Conservation (phyloP, 2,329 filamentous ascomycete genomes). For the Colletotrichum musae region DNA sequence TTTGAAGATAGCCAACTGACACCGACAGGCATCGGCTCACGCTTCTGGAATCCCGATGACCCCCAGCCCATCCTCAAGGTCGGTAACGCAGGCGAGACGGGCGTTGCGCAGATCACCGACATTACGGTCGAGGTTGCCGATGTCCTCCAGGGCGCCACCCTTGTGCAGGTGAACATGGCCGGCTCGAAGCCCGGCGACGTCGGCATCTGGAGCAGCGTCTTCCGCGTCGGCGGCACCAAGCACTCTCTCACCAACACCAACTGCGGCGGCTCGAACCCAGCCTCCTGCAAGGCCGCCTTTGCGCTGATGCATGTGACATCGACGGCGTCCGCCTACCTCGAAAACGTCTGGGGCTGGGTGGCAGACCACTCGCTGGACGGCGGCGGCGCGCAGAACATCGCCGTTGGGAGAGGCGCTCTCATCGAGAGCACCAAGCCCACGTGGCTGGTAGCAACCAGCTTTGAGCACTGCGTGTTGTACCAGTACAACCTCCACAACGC, state of each 20-base stretch:
- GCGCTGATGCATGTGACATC: slow-evolving; percentile 64
- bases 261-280: slow-evolving; percentile 52
- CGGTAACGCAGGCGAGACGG: slow-evolving; percentile 64
- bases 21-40: slow-evolving; percentile 55
- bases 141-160: slow-evolving; percentile 54
- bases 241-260: slow-evolving; percentile 54
- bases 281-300: slow-evolving; percentile 62
- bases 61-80: slow-evolving; percentile 66
- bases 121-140: slow-evolving; percentile 67
- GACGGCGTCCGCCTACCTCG: slow-evolving; percentile 64
- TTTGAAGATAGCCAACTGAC: neutral
- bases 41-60: slow-evolving; percentile 58
- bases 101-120: slow-evolving; percentile 65
- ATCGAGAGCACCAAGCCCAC: slow-evolving; percentile 63
- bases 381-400: slow-evolving; percentile 55
- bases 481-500: slow-evolving; percentile 65
- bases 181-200: slow-evolving; percentile 63
- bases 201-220: slow-evolving; percentile 62
- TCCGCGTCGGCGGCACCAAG: slow-evolving; percentile 62
- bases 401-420: slow-evolving; percentile 62
- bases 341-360: slow-evolving; percentile 66
- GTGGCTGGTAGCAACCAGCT: slow-evolving; percentile 68
- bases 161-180: slow-evolving; percentile 66
- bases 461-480: slow-evolving; percentile 67
- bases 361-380: slow-evolving; percentile 67